Base-by-base conservation (phyloP, 257 asterid genomes). In the Nicotiana obtusifolia region DNA sequence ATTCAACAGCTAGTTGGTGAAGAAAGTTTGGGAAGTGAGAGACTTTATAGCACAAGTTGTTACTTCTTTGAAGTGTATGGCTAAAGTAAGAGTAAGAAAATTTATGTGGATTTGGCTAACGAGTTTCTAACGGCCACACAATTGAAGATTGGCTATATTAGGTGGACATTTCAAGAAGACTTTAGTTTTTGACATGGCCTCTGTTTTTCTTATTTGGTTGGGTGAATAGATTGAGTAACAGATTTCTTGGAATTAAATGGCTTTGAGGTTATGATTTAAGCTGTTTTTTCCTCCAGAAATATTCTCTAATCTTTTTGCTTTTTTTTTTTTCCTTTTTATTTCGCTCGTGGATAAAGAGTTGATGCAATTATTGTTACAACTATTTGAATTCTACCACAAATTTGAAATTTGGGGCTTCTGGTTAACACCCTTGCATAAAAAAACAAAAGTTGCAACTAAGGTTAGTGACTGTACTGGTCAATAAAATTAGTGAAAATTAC, bases 41-140 rank as follows among this genome's bases (percentile, higher is more conserved):
- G 24, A 0, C 1, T 71, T 71, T 71, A 71, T 71, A 71, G 35
- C 59, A 71, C 7, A 41, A n/a, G 35, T 71, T 41, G 78, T 20
- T 10, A 20, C 66, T 60, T 60, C 16, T 22, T 2, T 60, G 31
- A 41, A 24, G 15, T 68, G 77, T 52, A 75, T 30, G 82, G 84
- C 57, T 69, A 24, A 78, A 78, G 11, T 37, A 31, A 41, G 47
- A 41, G 33, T 80, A 73, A 30, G 4, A 87, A 80, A 65, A 76
- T 31, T 75, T 79, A 26, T 35, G 30, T 44, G 61, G 87, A 84
- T 81, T 77, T 84, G 86, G 83, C 80, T 28, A 64, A 19, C 8
- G 65, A 67, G 26, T 82, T 73, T 26, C 49, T 69, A 53, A 71
- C 10, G 59, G 59, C 78, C 35, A 71, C 78, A 69, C 35, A 71